A percentile compares a stretch with the other conserved stretches of the same genome.
Conservation (phyloP, 2,329 filamentous ascomycete species). For the Penicillium paneum region DNA sequence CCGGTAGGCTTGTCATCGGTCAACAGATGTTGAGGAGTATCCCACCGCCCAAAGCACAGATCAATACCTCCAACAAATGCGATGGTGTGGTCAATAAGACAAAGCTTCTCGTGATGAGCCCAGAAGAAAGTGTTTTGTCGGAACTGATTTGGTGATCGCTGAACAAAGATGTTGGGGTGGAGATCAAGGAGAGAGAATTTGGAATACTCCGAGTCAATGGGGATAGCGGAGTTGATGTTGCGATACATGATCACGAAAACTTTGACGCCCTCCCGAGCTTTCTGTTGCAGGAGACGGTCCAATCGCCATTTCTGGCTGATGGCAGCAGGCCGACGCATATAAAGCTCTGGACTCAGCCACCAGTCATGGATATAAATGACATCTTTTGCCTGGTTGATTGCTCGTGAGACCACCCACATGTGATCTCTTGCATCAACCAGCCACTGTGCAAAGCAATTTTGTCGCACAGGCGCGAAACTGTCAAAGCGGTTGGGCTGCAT, state of each 20-base stretch:
- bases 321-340: constrained; percentile 86
- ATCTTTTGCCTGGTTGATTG: constrained; percentile 94
- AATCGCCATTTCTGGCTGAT: constrained; percentile 98
- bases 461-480: constrained; percentile 87
- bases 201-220: constrained; percentile 97
- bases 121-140: constrained; percentile 99
- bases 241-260: constrained; percentile 97
- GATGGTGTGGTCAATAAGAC: constrained; percentile 90
- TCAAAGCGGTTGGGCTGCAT: constrained; percentile 78
- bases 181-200: constrained; percentile 94
- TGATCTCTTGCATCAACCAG: constrained; percentile 95
- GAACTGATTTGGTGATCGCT: constrained; percentile 94
- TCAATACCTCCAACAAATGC: constrained; percentile 96
- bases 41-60: constrained; percentile 95
- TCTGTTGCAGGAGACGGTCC: constrained; percentile 86
- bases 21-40: constrained; percentile 87
- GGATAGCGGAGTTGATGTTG: constrained; percentile 94
- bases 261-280: constrained; percentile 93
- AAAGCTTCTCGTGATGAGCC: constrained; percentile 98
- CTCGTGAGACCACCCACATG: constrained; percentile 98
- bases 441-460: constrained; percentile 88
- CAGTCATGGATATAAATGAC: constrained; percentile 99
- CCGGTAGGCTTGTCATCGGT: constrained; percentile 93
- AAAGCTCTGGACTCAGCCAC: constrained; percentile 96
- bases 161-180: constrained; percentile 93